Evolutionary conservation across 495 filamentous ascomycete genomes (phyloP), one percentile per base, ranked within the genome.

Genomic region (Opeltia flavorubescens): DNA sequence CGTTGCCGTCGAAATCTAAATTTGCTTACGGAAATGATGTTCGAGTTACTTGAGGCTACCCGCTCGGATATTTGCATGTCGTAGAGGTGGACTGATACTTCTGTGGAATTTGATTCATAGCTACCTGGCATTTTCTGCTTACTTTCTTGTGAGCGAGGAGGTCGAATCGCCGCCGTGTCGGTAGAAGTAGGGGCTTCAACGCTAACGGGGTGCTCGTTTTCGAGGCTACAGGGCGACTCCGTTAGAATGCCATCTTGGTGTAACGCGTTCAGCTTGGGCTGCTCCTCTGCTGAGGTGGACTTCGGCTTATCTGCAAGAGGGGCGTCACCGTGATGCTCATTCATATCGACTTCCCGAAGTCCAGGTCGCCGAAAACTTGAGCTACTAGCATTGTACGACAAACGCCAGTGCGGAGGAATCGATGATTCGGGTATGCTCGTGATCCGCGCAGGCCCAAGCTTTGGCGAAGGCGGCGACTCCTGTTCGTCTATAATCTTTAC

Each of bases 21-120:
- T 41, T 41, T 21, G 38, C 21, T 21, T 5, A 20, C 3, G 20
- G 38, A 21, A 25, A 41, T 12, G 11, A 41, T 41, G 13, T 41
- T 41, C 2, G 38, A 41, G 11, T 35, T 29, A 12, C 31, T 34
- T 18, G 43, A 46, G n/a, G 43, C 43, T 23, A 46, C 28, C 34
- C 43, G 43, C 43, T 46, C 17, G 28, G 43, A 46, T 33, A 46
- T 46, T 1, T 34, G 2, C 43, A 46, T 46, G 15, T 46, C 28
- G 43, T 46, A 46, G 6, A 46, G 28, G 25, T 46, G 43, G 15
- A 46, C 28, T n/a, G 43, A 46, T 17, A 21, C 38, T 25, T 17
- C 38, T 17, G 38, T 41, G 20, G 38, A 41, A 5, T 41, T 21
- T 41, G 38, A 41, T 6, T 41, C 18, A 21, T 25, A 21, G 15